Percentiles rank a stretch among this genome's conserved stretches.
Evolutionary conservation across 2,329 filamentous ascomycete species (phyloP).

Genomic region (Phyllosticta ampelicida): DNA sequence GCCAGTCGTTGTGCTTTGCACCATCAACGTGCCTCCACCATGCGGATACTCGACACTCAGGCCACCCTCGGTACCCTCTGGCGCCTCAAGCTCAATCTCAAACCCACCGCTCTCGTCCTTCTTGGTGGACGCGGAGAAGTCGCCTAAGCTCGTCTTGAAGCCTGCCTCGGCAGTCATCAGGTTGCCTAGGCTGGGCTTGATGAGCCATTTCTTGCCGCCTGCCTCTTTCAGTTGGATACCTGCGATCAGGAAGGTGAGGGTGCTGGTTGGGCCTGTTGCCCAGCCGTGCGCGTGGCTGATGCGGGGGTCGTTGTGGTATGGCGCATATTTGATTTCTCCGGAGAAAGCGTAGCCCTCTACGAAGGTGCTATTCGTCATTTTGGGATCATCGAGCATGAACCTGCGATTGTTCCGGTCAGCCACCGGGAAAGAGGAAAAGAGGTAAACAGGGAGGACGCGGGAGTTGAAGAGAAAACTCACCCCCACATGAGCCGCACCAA

Average conservation of each 20-base stretch:
- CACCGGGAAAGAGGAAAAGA: conserved; percentile 26
- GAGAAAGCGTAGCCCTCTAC: conserved; percentile 49
- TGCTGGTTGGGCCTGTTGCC: conserved; percentile 25
- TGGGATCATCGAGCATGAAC: conserved; percentile 47
- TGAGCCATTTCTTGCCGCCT: conserved; percentile 32
- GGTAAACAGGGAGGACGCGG: conserved; percentile 22
- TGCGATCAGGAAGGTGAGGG: conserved; percentile 32
- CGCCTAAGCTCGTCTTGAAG: conserved; percentile 35
- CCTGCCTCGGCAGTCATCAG: conserved; percentile 34
- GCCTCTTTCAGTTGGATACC: conserved; percentile 33
- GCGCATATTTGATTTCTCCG: conserved; percentile 39
- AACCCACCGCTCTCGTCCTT: conserved; percentile 9
- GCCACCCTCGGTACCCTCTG: conserved; percentile 21
- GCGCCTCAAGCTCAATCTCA: conserved; percentile 24
- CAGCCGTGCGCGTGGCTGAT: conserved; percentile 35
- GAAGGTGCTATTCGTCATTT: conserved; percentile 47
- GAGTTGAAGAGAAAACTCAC: too few relatives aligned
- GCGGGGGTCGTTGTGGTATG: conserved; percentile 26
- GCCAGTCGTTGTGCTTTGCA: not conserved
- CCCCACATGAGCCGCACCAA: conserved; percentile 49
- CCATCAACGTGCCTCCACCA: conserved; percentile 16
- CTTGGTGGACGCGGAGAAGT: conserved; percentile 20
- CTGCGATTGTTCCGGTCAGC: too few relatives aligned
- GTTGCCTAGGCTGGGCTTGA: conserved; percentile 37
- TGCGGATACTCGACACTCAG: conserved; percentile 17